Percentiles rank a stretch among this genome's conserved stretches.
Conservation (phyloP, 176 grass and related monocot genomes). For the Aegilops sharonensis region DNA sequence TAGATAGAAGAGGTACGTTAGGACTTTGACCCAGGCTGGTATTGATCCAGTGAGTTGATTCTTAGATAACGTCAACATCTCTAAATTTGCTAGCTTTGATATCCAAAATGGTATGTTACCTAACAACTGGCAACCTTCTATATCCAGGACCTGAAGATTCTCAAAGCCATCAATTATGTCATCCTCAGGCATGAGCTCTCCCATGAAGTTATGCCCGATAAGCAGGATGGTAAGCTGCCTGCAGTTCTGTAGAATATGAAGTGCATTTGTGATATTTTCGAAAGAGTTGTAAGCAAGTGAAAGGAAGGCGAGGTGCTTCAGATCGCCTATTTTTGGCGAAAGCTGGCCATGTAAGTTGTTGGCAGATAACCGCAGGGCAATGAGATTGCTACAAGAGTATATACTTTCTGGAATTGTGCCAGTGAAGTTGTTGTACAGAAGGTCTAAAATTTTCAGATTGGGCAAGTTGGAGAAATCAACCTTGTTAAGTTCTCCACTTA, state of each 20-base stretch:
- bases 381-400: slow-evolving; percentile 35
- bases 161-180: slow-evolving; percentile 21
- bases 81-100: slow-evolving; percentile 24
- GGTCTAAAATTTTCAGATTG: slow-evolving; percentile 30
- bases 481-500: slow-evolving; percentile 20
- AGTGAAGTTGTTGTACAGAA: slow-evolving; percentile 26
- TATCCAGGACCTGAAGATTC: slow-evolving; percentile 27
- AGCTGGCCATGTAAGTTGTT: slow-evolving; percentile 31
- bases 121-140: slow-evolving; percentile 22
- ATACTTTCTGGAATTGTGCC: slow-evolving; percentile 48
- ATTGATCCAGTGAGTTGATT: slow-evolving; percentile 36
- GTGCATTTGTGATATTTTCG: slow-evolving; percentile 21
- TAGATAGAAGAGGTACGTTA: not conserved
- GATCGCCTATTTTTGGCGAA: slow-evolving; percentile 17
- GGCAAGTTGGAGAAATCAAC: slow-evolving; percentile 37
- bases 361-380: slow-evolving; percentile 15
- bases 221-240: slow-evolving; percentile 3
- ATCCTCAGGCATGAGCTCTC: not conserved
- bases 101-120: slow-evolving; percentile 46
- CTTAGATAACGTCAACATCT: not conserved
- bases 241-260: slow-evolving; percentile 11
- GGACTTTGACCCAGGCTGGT: slow-evolving; percentile 18
- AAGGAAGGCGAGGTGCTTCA: slow-evolving; percentile 34
- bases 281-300: slow-evolving; percentile 22
- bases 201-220: not conserved